Base-by-base conservation (phyloP, 106 monocot genomes). In the Hemerocallis citrina region DNA sequence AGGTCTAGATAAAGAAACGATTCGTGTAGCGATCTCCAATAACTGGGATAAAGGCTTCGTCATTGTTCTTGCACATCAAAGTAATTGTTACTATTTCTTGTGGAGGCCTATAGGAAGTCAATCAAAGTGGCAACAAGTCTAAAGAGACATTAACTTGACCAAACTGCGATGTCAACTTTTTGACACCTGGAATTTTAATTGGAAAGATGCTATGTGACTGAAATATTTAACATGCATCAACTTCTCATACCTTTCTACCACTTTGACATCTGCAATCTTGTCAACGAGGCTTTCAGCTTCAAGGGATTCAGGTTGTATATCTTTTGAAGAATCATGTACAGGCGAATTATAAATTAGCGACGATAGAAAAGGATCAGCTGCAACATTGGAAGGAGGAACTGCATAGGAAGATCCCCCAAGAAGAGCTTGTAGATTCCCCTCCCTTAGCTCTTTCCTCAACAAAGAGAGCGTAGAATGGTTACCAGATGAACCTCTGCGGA, bases 281-380 rank as follows among this genome's bases (percentile, higher is more conserved):
- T 17, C 54, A 31, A 50, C 52, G 10, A 74, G 59, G 46, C 44
- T 71, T 55, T 57, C 65, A 55, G 62, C 67, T 45, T 72, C 75
- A 25, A 72, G 63, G 15, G 68, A 49, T 27, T 65, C 71, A 28
- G 71, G 32, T 36, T 75, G 64, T 60, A 58, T 65, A 56, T 76
- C 77, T 72, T 61, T 88, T 27, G 74, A 42, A 69, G 74, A 57
- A 52, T 79, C 85, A 28, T 34, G 49, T 11, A 51, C 27, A 34
- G 84, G 76, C 3, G 74, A 69, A 34, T 73, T 81, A 63, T 84
- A 81, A 42, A 93, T 82, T 29, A 93, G 68, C 20, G 93, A 93
- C 15, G 88, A 81, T 8, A 93, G 62, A 50, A 88, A 77, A 59
- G 93, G 88, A 77, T 88, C 93, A 42, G 78, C 59, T 46, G 81